phyloP scores from a whole-genome alignment of 139 green algal genomes.

The Picochlorum sp. region DNA sequence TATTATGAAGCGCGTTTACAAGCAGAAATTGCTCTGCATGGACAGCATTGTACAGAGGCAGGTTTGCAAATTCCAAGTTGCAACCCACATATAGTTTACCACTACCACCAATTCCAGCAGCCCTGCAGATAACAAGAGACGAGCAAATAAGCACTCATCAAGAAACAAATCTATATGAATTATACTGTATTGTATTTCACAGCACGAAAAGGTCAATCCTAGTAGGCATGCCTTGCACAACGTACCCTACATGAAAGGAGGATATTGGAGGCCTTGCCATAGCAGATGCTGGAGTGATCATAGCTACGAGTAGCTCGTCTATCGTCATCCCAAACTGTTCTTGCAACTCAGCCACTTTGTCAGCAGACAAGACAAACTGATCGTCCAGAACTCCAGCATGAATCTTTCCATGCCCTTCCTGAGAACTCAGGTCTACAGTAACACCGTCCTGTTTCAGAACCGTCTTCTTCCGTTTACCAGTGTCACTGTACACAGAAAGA shows the following conservation, averaged over 20 bases:
- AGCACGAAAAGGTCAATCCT: too few relatives aligned
- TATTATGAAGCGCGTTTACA: conserved; percentile 49
- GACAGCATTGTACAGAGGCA: conserved; percentile 67
- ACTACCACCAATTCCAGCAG: conserved; percentile 51
- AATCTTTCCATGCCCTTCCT: background rate
- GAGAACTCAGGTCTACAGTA: conserved; percentile 8
- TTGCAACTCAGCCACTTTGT: conserved; percentile 31
- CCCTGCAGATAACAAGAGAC: conserved; percentile 30
- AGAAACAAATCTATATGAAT: background rate
- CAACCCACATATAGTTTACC: conserved; percentile 72
- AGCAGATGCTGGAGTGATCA: conserved; percentile 46
- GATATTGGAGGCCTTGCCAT: conserved; percentile 61
- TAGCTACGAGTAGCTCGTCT: conserved; percentile 42
- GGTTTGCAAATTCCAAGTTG: conserved; percentile 72
- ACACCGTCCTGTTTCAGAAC: conserved; percentile 10
- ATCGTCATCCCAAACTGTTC: conserved; percentile 11
- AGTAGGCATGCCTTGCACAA: too few relatives aligned
- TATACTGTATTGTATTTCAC: background rate
- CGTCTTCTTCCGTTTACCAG: too few relatives aligned
- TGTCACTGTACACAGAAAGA: too few relatives aligned
- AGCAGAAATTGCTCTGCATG: conserved; percentile 82
- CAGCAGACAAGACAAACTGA: conserved; percentile 18
- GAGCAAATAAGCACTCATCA: background rate
- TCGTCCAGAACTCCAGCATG: conserved; percentile 5
- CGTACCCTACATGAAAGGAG: conserved; percentile 52